Evolutionary conservation across 495 filamentous ascomycete species (phyloP).

Genomic region (Penicillium arizonense): DNA sequence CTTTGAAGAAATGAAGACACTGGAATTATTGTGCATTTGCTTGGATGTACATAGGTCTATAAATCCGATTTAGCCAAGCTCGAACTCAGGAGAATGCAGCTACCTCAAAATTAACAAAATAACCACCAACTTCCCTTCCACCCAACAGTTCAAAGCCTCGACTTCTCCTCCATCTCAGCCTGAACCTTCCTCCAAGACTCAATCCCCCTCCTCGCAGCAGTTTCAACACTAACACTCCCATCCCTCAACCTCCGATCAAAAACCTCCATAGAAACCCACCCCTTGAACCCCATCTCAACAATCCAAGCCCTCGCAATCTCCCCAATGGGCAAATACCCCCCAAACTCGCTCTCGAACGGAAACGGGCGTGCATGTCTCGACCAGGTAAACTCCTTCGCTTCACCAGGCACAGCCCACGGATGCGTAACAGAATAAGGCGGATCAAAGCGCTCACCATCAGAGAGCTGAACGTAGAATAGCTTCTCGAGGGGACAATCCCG

Average conservation of each 20-base stretch:
- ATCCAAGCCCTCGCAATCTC: conserved; percentile 50
- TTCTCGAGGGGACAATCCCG: conserved; percentile 55
- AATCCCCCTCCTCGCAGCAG: conserved; percentile 20
- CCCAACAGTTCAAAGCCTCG: not conserved
- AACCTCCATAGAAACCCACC: conserved; percentile 72
- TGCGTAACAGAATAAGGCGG: conserved; percentile 60
- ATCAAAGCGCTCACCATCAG: conserved; percentile 63
- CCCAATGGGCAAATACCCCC: conserved; percentile 5
- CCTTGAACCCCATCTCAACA: conserved; percentile 58
- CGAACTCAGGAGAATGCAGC: not conserved
- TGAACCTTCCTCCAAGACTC: conserved; percentile 28
- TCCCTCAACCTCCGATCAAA: conserved; percentile 66
- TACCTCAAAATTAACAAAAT: too few relatives aligned
- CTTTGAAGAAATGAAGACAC: not conserved
- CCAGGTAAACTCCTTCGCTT: conserved; percentile 73
- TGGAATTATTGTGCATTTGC: not conserved
- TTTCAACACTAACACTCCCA: conserved; percentile 21
- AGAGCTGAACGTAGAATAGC: conserved; percentile 73
- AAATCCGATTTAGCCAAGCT: conserved; percentile 5
- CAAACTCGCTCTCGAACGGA: not conserved
- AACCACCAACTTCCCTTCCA: too few relatives aligned
- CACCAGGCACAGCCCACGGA: conserved; percentile 57
- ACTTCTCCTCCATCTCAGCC: not conserved
- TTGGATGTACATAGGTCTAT: not conserved
- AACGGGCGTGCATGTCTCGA: conserved; percentile 64